Base-by-base conservation (phyloP, 352 stramenopile species). In the Pythium brachiatum region DNA sequence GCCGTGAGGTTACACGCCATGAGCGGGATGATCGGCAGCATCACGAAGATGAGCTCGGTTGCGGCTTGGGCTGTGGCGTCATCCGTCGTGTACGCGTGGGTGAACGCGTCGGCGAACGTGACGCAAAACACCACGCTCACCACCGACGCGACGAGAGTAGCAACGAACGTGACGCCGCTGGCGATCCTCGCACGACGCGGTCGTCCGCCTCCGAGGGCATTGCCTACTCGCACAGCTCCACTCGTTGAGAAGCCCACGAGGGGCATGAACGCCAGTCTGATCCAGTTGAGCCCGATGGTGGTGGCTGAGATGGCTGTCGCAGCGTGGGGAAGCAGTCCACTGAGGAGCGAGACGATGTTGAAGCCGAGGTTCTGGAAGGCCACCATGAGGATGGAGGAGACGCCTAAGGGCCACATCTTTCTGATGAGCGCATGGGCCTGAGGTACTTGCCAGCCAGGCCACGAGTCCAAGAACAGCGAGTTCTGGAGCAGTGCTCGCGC, bases 211-310 rank as follows among this genome's bases (percentile, higher is more conserved):
- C 81, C 80, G 12, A 86, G 60, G 20, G 81, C 78, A 25, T 83
- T 90, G 25, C 81, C 81, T 21, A 90, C 79, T 32, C 76, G 75
- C 36, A 88, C 76, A 29, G 73, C 72, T 13, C 78, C 81, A 5
- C 73, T 73, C 11, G 81, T 63, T n/a, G 62, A 81, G 20, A 86
- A 70, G 3, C 76, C 78, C 3, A 80, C 26, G 7, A 86, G 52
- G 1, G 78, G 75, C 57, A 87, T 80, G 64, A 83, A 80, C 59
- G 72, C 11, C 76, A 72, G 29, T 3, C 58, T 58, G n/a, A 86
- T 60, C 23, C 86, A 57, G 2, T 65, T 70, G 18, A 70, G 48
- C 29, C 79, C 84, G 54, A 86, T 88, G 29, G 62, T 68, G 48
- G 77, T 83, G 21, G 80, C 69, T 1, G 73, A 72, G 39, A 89